Evolutionary conservation across 805 yeast genomes (phyloP), one percentile per base, ranked within the genome.

Genomic region (Starmera quercuum): DNA sequence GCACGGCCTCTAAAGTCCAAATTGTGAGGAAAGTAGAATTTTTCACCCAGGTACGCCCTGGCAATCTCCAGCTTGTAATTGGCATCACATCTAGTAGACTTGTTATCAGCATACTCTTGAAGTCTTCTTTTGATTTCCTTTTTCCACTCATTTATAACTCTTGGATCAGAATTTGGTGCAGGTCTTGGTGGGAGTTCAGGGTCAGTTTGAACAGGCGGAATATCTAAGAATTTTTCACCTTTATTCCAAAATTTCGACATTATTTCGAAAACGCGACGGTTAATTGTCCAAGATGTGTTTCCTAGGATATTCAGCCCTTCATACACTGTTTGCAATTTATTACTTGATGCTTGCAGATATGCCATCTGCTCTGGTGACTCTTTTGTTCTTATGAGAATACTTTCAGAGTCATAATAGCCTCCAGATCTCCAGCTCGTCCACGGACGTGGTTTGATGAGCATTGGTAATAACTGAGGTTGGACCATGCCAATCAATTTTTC

Each of bases 31-130:
- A 83, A 83, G 51, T 71, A 82, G 46, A 83, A 71, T 45, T 70
- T 69, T 54, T 83, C 92, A 17, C 94, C 94, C 18, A 82, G 59
- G 58, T 81, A 86, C 0, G 95, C 96, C 43, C 97, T 71, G 1
- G 98, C 97, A 52, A 92, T 86, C 57, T 92, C 98, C 33, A 92
- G 61, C 55, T 86, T 92, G 57, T 92, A 92, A 55, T 92, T 90
- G 41, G 84, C 69, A 58, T 88, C 97, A 63, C 98, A 92, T 56
- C 98, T 75, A 54, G 80, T 83, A 0, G 97, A 88, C 56, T 92
- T 76, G 41, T 71, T 66, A 16, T 80, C 65, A 9, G 83, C 73
- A 39, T 77, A 78, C 28, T 74, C 78, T 42, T 76, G 73, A 15
- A 77, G 67, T 7, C 73, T 47, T 24, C 63, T 66, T 36, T 76